These are phyloP conservation scores for Capsicum chinense DNA, from an alignment of 257 asterid species.

Conservation along the genomic window DNA sequence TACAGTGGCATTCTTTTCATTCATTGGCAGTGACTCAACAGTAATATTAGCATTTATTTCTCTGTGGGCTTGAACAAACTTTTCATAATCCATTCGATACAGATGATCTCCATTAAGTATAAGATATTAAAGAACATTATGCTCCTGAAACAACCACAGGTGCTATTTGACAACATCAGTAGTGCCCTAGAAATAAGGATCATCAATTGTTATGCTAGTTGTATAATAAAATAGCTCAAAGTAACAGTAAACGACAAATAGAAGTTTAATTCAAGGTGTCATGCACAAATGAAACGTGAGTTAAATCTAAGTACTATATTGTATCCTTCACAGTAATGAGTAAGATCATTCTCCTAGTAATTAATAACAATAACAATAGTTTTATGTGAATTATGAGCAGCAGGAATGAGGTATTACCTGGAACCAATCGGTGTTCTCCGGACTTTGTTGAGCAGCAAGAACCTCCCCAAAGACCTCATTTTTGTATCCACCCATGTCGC, in stretches of 20 bases:
- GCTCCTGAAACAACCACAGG: conserved; percentile 92
- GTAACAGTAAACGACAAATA: background rate
- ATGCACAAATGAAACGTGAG: background rate
- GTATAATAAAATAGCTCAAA: conserved; percentile 14
- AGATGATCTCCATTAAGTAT: conserved; percentile 95
- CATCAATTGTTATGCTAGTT: background rate
- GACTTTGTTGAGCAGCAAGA: conserved; percentile 99
- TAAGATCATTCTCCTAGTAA: background rate
- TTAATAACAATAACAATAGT: background rate
- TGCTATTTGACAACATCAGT: conserved; percentile 98
- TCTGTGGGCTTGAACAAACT: conserved; percentile 92
- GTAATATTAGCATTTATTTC: conserved; percentile 98
- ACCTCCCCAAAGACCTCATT: conserved; percentile 96
- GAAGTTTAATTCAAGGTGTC: conserved; percentile 13
- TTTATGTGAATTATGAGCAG: background rate
- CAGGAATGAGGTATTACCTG: conserved; percentile 51
- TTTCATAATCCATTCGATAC: conserved; percentile 95
- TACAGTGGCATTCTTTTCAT: conserved; percentile 90
- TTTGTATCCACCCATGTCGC: conserved; percentile 89
- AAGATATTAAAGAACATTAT: conserved; percentile 76
- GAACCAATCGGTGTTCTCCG: conserved; percentile 96
- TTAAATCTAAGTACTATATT: background rate
- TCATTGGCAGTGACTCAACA: conserved; percentile 97
- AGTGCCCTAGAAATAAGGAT: conserved; percentile 65
- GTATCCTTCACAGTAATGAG: background rate